Percentiles rank a stretch among this genome's conserved stretches.
These are phyloP conservation scores for Paramecium caudatum DNA, from an alignment of 73 alveolate genomes.

Conservation along the genomic window DNA sequence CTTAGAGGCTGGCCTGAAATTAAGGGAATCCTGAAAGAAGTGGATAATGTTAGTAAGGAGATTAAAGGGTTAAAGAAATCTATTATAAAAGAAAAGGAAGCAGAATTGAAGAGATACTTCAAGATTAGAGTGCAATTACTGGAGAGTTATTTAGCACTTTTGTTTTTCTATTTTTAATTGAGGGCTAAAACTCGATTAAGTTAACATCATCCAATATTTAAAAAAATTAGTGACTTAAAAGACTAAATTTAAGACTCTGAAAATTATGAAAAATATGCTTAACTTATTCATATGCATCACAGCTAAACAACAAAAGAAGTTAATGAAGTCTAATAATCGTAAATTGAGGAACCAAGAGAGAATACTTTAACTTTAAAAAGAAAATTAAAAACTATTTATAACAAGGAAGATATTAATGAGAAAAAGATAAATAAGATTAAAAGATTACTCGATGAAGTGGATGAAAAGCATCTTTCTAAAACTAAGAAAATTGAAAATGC, in stretches of 20 bases:
- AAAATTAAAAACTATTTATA: constrained; percentile 32
- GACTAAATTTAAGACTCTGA: not conserved
- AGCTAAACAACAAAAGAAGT: not conserved
- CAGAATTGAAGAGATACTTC: not conserved
- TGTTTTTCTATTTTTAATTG: constrained; percentile 35
- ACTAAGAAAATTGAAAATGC: not conserved
- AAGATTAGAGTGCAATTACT: not conserved
- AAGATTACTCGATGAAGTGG: constrained; percentile 29
- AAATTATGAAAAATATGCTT: not conserved
- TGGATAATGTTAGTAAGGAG: not conserved
- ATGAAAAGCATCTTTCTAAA: not conserved
- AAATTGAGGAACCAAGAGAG: not conserved
- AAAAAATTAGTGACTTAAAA: constrained; percentile 39
- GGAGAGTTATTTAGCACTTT: constrained; percentile 4
- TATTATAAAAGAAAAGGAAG: constrained; percentile 13
- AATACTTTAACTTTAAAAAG: constrained; percentile 6
- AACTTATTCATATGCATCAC: constrained; percentile 18
- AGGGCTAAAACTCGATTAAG: constrained; percentile 38
- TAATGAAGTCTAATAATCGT: not conserved
- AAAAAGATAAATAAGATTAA: constrained; percentile 7
- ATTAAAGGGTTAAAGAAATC: not conserved
- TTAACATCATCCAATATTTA: constrained; percentile 52
- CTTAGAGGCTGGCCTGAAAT: constrained; percentile 55
- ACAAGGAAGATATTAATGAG: constrained; percentile 3
- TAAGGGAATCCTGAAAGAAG: constrained; percentile 1